Evolutionary conservation across 2,329 filamentous ascomycete species (phyloP).

Genomic region (Ampelomyces quisqualis): DNA sequence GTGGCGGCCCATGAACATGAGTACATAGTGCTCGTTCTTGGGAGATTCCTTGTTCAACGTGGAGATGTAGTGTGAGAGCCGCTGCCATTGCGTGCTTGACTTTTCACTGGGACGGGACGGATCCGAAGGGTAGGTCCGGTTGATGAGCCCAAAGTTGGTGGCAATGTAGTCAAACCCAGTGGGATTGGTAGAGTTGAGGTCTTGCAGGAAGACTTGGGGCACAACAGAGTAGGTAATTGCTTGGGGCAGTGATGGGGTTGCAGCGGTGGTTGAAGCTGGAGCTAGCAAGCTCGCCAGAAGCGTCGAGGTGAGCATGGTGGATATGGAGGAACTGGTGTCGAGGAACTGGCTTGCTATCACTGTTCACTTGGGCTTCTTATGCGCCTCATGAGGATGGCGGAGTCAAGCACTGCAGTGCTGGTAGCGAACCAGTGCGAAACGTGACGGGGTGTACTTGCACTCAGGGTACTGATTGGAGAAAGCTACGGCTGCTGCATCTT

Average conservation of each 20-base stretch:
- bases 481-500: no score
- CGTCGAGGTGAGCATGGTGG: constrained; percentile 20
- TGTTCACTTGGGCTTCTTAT: neutral
- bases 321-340: no score
- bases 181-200: constrained; percentile 58
- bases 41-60: constrained; percentile 53
- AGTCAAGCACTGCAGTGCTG: neutral
- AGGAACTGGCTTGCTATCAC: no score
- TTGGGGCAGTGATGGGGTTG: constrained; percentile 20
- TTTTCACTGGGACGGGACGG: constrained; percentile 34
- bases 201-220: constrained; percentile 64
- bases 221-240: constrained; percentile 63
- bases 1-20: constrained; percentile 69
- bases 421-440: constrained; percentile 29
- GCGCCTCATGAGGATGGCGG: constrained; percentile 1
- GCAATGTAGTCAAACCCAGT: constrained; percentile 51
- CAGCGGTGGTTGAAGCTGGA: constrained; percentile 10
- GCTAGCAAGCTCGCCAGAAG: constrained; percentile 21
- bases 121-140: constrained; percentile 62
- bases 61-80: constrained; percentile 61
- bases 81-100: constrained; percentile 62
- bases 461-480: neutral
- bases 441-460: constrained; percentile 22
- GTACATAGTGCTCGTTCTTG: constrained; percentile 60
- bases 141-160: constrained; percentile 65